Conservation (phyloP, 352 stramenopile genomes). For the Pythium folliculosum region DNA sequence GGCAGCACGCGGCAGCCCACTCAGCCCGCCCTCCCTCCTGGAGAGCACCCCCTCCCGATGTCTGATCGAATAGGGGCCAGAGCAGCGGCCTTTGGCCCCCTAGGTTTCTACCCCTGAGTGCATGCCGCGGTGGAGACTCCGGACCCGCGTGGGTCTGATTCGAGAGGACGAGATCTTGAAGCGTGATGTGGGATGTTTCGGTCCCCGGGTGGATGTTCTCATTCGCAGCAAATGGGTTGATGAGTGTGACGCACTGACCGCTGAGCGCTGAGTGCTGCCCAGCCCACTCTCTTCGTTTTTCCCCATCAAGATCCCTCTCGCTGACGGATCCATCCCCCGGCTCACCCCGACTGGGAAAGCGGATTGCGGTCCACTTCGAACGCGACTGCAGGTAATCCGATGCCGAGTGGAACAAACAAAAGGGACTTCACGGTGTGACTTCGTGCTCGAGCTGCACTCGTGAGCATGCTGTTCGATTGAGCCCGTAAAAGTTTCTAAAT, state of each 20-base stretch:
- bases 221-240: neutral
- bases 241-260: neutral
- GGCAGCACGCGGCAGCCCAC: too few species aligned
- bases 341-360: neutral
- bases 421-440: too few species aligned
- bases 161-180: neutral
- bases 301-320: neutral
- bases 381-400: neutral
- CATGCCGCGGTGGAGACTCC: neutral
- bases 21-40: too few species aligned
- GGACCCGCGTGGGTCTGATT: neutral
- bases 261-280: too few species aligned
- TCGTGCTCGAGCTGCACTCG: too few species aligned
- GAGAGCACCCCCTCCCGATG: neutral
- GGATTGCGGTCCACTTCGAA: neutral
- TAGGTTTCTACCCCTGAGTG: neutral
- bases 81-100: neutral
- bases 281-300: neutral
- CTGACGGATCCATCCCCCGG: neutral
- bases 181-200: neutral
- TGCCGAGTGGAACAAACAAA: neutral
- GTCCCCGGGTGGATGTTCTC: neutral
- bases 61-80: neutral
- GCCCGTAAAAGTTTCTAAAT: too few species aligned
- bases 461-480: too few species aligned